Base-by-base conservation (phyloP, 2,329 filamentous ascomycete genomes). In the Daldinia eschscholtzii region DNA sequence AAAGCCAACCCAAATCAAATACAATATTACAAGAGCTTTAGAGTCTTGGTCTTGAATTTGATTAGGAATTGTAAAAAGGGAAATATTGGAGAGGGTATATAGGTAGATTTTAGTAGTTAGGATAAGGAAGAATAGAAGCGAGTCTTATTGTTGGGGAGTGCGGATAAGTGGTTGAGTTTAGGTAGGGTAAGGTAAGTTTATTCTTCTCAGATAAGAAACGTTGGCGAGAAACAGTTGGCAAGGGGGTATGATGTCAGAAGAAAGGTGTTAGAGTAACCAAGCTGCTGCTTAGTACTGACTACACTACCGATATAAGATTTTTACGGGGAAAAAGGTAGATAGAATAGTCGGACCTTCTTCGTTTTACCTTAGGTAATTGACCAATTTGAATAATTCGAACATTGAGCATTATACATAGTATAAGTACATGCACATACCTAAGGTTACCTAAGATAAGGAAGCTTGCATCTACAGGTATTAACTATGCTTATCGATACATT, bases 181-280 rank as follows among this genome's bases (percentile, higher is more conserved):
- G 35, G 33, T 35, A 57, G 37, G 42, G 20, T 53, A 62, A 63
- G 58, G 33, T 44, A 55, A 55, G 59, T 61, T 42, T 37, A 23
- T 55, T 13, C 20, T 18, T 37, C 30, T 55, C 20, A 55, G 52
- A 55, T 35, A 55, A 55, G 52, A 55, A 55, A 55, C 10, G 33
- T 35, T 55, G 52, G 30, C 33, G 30, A 39, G 52, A 37, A 37
- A 55, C n/a, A 23, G 33, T 55, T 55, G 20, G 30, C 52, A 55
- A 13, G 20, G 52, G 46, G 30, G 52, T 55, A 55, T 55, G 52
- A 55, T 55, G 52, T 55, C 52, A 55, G 52, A 53, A 15, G 23
- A 48, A 10, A 52, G 46, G 46, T 52, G 26, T 52, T 52, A 18
- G 26, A 52, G 26, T 52, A 50, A 26, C 20, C 12, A 48, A 48